Conservation (phyloP, 495 filamentous ascomycete species). For the Cercophora scortea region DNA sequence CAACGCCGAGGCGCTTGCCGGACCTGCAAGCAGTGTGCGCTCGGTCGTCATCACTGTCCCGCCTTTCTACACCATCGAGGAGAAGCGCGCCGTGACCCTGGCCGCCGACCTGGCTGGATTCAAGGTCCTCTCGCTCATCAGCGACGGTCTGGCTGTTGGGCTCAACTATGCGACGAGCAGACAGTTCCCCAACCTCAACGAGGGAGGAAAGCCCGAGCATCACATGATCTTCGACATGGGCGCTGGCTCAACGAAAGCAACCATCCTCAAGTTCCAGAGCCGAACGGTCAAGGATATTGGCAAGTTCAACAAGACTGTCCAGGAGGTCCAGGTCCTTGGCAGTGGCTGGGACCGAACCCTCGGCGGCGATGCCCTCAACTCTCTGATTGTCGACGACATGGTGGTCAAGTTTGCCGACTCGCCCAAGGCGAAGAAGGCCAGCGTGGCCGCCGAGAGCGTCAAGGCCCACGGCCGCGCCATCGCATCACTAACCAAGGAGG, state of each 20-base stretch:
- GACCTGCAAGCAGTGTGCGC: slow-evolving; percentile 62
- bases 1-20: slow-evolving; percentile 81
- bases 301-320: slow-evolving; percentile 91
- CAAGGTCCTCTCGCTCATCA: slow-evolving; percentile 74
- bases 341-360: slow-evolving; percentile 82
- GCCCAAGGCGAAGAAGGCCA: slow-evolving; percentile 59
- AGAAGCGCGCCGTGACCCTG: slow-evolving; percentile 73
- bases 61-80: slow-evolving; percentile 81
- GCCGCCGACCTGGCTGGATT: slow-evolving; percentile 84
- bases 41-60: slow-evolving; percentile 88
- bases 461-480: slow-evolving; percentile 73
- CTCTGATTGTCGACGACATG: slow-evolving; percentile 82
- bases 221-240: slow-evolving; percentile 98
- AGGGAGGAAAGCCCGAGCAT: slow-evolving; percentile 82
- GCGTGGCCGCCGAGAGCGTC: slow-evolving; percentile 51
- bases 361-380: slow-evolving; percentile 84
- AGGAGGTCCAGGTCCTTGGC: slow-evolving; percentile 83
- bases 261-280: slow-evolving; percentile 82
- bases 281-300: slow-evolving; percentile 85
- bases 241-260: slow-evolving; percentile 94
- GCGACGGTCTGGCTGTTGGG: slow-evolving; percentile 86
- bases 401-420: slow-evolving; percentile 65
- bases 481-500: slow-evolving; percentile 84
- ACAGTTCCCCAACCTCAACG: slow-evolving; percentile 74
- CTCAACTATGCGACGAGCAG: slow-evolving; percentile 90